Percentiles rank a stretch among this genome's conserved stretches.
Evolutionary conservation across 768 basidiomycete genomes (phyloP).

Genomic region (Phylloporus scabripes): DNA sequence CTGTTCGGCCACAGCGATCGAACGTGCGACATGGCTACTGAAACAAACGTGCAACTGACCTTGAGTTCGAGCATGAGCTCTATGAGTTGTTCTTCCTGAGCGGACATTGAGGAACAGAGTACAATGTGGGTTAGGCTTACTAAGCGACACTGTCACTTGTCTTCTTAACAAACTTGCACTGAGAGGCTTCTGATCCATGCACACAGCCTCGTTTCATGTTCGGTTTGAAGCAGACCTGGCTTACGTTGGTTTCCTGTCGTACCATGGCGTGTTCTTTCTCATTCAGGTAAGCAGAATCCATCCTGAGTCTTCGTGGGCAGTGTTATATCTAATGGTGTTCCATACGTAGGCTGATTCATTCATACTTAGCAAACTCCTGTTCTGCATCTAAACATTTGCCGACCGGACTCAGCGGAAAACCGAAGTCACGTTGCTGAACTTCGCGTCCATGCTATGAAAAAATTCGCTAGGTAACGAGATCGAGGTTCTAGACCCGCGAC

Average conservation of each 20-base stretch:
- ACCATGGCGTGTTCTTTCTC: slow-evolving; percentile 3
- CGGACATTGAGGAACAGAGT: slow-evolving; percentile 39
- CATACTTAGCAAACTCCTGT: slow-evolving; percentile 2
- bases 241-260: neutral
- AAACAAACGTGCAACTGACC: slow-evolving; percentile 25
- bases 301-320: neutral
- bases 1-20: slow-evolving; percentile 31
- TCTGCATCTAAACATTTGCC: neutral
- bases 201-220: neutral
- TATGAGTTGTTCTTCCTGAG: slow-evolving; percentile 60
- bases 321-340: neutral
- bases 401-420: slow-evolving; percentile 6
- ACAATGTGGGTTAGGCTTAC: slow-evolving; percentile 9
- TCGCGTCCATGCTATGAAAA: neutral
- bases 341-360: neutral
- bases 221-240: neutral
- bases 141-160: slow-evolving; percentile 11
- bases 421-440: neutral
- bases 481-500: slow-evolving; percentile 2
- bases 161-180: too few species aligned
- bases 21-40: neutral
- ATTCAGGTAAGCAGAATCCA: neutral
- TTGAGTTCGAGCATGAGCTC: slow-evolving; percentile 75
- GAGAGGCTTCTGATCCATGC: too few species aligned
- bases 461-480: neutral